Evolutionary conservation across 1,284 basidiomycete species (phyloP), one percentile per base, ranked within the genome.

Genomic region (Hymenochaete sp.): DNA sequence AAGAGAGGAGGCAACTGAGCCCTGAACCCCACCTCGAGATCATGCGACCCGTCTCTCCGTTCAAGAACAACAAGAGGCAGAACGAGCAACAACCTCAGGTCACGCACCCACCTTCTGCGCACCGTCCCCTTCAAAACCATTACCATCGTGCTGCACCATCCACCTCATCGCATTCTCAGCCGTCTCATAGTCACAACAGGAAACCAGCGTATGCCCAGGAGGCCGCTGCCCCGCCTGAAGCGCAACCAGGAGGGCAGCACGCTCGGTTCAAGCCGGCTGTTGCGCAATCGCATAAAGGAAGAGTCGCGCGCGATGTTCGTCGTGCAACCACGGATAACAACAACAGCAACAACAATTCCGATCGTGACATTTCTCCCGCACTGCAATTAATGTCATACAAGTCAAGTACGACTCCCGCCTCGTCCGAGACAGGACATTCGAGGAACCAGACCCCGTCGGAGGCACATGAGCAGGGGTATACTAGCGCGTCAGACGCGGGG

Each of bases 11-110:
- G 4, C 40, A 38, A 24, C 19, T 41, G 18, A 49, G 47, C 18
- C 47, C 47, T 13, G 47, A 49, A 37, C 47, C 47, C 5, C 47
- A 41, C 26, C 32, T 44, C 11, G 47, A 49, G 18, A 42, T 49
- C 22, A 45, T 49, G 47, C 47, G 47, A 11, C 47, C 47, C 3
- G 47, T 49, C 11, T 49, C 47, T 11, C 47, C 47, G 16, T 49
- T 49, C 22, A 37, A 44, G 32, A 49, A 38, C 25, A 49, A 45
- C 11, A 42, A 43, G 16, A 38, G 41, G 14, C 24, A 36, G 24
- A 29, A 33, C 7, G 42, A 49, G 14, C 47, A 49, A 37, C 37
- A 39, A 16, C 7, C 38, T 11, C 47, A 35, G 24, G n/a, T 22
- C 4, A 24, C 32, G 7, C 36, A n/a, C 18, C n/a, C 31, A 22